Evolutionary conservation across 371 early-diverging fungal genomes (phyloP), one percentile per base, ranked within the genome.

Genomic region (Mortierella sp.): DNA sequence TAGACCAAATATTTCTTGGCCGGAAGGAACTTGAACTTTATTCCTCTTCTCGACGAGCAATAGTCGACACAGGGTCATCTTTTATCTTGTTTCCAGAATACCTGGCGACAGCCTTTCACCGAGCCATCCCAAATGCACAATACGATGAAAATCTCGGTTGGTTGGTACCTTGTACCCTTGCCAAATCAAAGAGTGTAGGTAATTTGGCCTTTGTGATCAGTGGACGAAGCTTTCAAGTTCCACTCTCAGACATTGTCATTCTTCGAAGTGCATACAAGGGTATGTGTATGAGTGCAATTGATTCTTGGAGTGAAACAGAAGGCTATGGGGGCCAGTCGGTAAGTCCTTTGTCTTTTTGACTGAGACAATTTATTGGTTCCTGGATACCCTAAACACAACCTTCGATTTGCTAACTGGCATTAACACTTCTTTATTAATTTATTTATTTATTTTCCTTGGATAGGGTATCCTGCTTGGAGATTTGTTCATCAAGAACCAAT

Each of bases 401-500:
- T n/a, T n/a, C n/a, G n/a, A n/a, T n/a, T n/a, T n/a, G n/a, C n/a
- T n/a, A n/a, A n/a, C n/a, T n/a, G n/a, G n/a, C n/a, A n/a, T n/a
- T n/a, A n/a, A n/a, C n/a, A n/a, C n/a, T n/a, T n/a, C n/a, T n/a
- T n/a, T n/a, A n/a, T n/a, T n/a, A n/a, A n/a, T n/a, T n/a, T n/a
- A n/a, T n/a, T n/a, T n/a, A n/a, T n/a, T n/a, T n/a, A n/a, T n/a
- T n/a, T n/a, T n/a, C n/a, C n/a, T n/a, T 21, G 21, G 16, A 2
- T 53, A 53, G 53, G 26, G 23, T 12, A 53, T 53, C 21, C 9
- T 53, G 21, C 23, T 53, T 2, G 53, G 53, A 19, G 53, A 53
- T 23, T 26, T 53, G 21, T 53, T 53, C 53, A 53, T 53, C 53
- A 53, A 53, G 53, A 53, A 53, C 53, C 53, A 53, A 9, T 53